Percentiles rank a stretch among this genome's conserved stretches.
Evolutionary conservation across 2,329 filamentous ascomycete species (phyloP).

Genomic region (Trichoderma simmonsii): DNA sequence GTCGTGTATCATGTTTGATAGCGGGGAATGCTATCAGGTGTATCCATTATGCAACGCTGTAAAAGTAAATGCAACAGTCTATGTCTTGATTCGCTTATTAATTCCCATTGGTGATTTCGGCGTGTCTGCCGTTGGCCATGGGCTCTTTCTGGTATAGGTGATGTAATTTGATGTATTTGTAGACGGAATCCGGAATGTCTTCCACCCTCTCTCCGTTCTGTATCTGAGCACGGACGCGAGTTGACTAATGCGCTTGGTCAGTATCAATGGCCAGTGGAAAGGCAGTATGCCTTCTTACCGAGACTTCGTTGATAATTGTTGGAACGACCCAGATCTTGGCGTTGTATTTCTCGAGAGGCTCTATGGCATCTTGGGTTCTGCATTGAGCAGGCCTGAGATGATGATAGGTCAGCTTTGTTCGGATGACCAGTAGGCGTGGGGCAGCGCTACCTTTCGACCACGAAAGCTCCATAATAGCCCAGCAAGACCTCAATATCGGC

Average conservation of each 20-base stretch:
- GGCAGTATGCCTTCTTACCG: neutral
- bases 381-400: constrained; percentile 61
- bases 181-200: constrained; percentile 67
- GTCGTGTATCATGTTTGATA: neutral
- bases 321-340: constrained; percentile 75
- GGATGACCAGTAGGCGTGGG: too few species aligned
- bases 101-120: constrained; percentile 3
- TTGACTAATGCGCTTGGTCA: constrained; percentile 56
- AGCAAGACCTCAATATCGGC: constrained; percentile 82
- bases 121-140: neutral
- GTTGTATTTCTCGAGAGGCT: constrained; percentile 70
- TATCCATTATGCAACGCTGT: constrained; percentile 1
- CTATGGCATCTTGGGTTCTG: constrained; percentile 78
- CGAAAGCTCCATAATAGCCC: constrained; percentile 72
- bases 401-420: neutral
- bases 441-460: constrained; percentile 56
- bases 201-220: constrained; percentile 73
- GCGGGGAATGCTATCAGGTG: neutral
- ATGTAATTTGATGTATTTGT: constrained; percentile 65
- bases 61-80: neutral
- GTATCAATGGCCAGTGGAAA: neutral
- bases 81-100: neutral
- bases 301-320: constrained; percentile 71
- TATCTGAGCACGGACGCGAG: constrained; percentile 74
- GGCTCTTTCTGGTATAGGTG: constrained; percentile 47